These are phyloP conservation scores for Thelonectria discophora DNA, from an alignment of 2,329 filamentous ascomycete species.

Conservation along the genomic window DNA sequence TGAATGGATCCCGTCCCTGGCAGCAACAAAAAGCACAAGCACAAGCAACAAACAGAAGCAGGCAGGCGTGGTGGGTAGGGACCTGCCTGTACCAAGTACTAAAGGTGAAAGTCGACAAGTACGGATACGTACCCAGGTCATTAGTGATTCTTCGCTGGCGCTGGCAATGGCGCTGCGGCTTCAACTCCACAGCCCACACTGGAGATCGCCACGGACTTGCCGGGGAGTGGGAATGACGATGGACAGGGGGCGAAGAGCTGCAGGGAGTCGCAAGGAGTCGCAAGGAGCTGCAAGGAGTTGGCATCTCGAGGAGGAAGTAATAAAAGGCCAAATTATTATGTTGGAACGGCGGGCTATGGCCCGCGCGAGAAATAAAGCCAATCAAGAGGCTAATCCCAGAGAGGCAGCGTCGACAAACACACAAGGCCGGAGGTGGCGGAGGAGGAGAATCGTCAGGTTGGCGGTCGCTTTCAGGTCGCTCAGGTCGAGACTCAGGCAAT, in stretches of 20 bases:
- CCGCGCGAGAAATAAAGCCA: neutral
- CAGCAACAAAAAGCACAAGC: neutral
- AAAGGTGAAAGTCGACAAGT: constrained; percentile 36
- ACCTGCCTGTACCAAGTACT: constrained; percentile 25
- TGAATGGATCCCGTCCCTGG: constrained; percentile 14
- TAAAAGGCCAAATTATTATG: constrained; percentile 8
- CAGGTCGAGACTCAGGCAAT: too few relatives aligned
- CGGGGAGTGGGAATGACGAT: constrained; percentile 27
- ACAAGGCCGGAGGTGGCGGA: neutral
- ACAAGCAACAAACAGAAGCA: neutral
- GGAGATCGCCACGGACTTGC: constrained; percentile 40
- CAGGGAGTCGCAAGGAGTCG: neutral
- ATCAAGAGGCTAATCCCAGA: constrained; percentile 9
- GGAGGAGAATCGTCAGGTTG: neutral
- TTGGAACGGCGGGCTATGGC: constrained; percentile 3
- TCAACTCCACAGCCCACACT: constrained; percentile 38
- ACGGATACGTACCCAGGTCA: neutral
- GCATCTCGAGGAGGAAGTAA: neutral
- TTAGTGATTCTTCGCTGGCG: constrained; percentile 12
- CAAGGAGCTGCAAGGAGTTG: neutral
- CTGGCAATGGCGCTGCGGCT: constrained; percentile 31
- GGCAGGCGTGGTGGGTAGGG: constrained; percentile 3
- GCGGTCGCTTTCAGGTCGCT: neutral
- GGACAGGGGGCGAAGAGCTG: constrained; percentile 33
- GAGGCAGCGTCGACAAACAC: constrained; percentile 4